These are phyloP conservation scores for Bipolaris cookei DNA, from an alignment of 2,329 filamentous ascomycete genomes.

Conservation along the genomic window DNA sequence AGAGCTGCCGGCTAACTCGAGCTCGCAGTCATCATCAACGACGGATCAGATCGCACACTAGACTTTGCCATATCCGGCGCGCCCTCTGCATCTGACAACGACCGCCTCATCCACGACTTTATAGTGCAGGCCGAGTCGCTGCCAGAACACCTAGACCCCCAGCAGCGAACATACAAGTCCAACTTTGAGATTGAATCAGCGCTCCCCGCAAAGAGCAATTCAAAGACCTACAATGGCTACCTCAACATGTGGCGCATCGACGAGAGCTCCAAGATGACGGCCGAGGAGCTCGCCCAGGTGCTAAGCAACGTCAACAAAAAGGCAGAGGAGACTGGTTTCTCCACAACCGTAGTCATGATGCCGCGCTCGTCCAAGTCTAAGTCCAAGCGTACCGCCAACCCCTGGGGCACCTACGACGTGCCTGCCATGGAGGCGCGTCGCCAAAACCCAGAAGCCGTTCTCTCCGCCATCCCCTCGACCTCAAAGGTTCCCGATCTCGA, in stretches of 20 bases:
- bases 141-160: conserved; percentile 35
- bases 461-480: conserved; percentile 37
- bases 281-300: conserved; percentile 22
- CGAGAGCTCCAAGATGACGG: conserved; percentile 27
- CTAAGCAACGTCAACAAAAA: conserved; percentile 19
- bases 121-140: conserved; percentile 44
- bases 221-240: conserved; percentile 38
- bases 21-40: conserved; percentile 34
- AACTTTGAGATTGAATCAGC: conserved; percentile 31
- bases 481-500: conserved; percentile 37
- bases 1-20: conserved; percentile 22
- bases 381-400: conserved; percentile 41
- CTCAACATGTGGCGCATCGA: conserved; percentile 35
- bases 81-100: conserved; percentile 43
- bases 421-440: conserved; percentile 37
- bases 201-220: conserved; percentile 28
- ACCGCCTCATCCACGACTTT: conserved; percentile 47
- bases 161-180: conserved; percentile 34
- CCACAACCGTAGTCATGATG: conserved; percentile 49
- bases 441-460: conserved; percentile 40
- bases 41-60: conserved; percentile 21
- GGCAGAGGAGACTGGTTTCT: conserved; percentile 26
- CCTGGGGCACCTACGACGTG: conserved; percentile 47
- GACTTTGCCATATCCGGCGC: conserved; percentile 44
- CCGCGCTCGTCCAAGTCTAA: conserved; percentile 32